Percentiles rank a stretch among this genome's conserved stretches.
Evolutionary conservation across 257 asterid genomes (phyloP).

Genomic region (Plantago ovata): DNA sequence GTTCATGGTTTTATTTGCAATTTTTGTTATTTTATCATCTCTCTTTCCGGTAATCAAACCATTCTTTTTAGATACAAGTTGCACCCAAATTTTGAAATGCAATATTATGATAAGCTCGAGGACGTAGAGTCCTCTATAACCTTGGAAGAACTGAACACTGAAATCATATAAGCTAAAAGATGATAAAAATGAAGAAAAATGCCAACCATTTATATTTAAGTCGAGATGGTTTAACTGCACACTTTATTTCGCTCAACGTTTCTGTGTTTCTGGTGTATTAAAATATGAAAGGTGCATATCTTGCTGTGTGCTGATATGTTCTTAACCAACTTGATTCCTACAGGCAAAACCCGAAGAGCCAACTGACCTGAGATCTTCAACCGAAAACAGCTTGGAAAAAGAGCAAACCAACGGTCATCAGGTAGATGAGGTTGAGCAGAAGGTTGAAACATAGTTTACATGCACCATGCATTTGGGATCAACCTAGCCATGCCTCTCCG

Average conservation of each 20-base stretch:
- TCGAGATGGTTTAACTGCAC: neutral
- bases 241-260: neutral
- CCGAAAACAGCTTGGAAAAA: slow-evolving; percentile 26
- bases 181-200: no score
- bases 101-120: neutral
- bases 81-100: no score
- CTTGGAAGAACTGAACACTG: neutral
- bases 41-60: neutral
- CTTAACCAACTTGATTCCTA: slow-evolving; percentile 15
- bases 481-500: no score
- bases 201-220: neutral
- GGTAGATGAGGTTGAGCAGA: slow-evolving; percentile 39
- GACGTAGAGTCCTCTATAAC: neutral
- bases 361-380: slow-evolving; percentile 33
- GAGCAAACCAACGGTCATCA: slow-evolving; percentile 48
- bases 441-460: slow-evolving; percentile 18
- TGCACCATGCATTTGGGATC: no score
- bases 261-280: neutral
- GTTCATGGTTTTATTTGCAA: neutral
- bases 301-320: slow-evolving; percentile 6
- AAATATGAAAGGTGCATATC: neutral
- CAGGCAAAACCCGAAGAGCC: slow-evolving; percentile 66
- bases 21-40: neutral
- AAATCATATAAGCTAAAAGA: neutral
- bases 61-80: no score